phyloP scores from a whole-genome alignment of 176 grass and related monocot species.

The Phoenix dactylifera region DNA sequence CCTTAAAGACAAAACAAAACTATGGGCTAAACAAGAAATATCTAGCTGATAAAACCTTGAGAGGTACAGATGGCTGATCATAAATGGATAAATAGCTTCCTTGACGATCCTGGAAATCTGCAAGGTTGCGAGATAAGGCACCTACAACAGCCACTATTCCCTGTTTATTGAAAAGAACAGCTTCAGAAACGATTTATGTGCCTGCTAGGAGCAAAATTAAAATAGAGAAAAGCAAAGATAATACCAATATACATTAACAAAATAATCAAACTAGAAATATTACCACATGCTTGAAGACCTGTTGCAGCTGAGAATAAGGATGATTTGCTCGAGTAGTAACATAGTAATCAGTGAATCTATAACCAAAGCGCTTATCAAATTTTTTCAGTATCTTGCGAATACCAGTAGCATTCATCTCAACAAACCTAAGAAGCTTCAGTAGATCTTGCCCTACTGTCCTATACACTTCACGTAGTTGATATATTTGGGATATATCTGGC shows the following conservation, averaged over 20 bases:
- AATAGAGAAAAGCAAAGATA: too few species aligned
- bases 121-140: constrained; percentile 76
- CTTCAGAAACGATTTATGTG: too few species aligned
- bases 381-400: constrained; percentile 94
- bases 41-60: constrained; percentile 38
- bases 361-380: constrained; percentile 78
- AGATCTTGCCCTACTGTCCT: constrained; percentile 63
- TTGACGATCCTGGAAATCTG: constrained; percentile 63
- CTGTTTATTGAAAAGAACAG: constrained; percentile 26
- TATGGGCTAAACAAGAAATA: too few species aligned
- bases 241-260: neutral
- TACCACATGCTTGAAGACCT: constrained; percentile 99
- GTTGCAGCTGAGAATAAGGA: constrained; percentile 88
- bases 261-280: constrained; percentile 2
- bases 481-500: constrained; percentile 36
- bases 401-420: constrained; percentile 88
- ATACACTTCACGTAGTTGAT: constrained; percentile 52
- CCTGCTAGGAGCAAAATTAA: too few species aligned
- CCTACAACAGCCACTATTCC: constrained; percentile 90
- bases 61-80: constrained; percentile 58
- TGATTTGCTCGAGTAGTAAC: constrained; percentile 77
- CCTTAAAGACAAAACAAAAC: too few species aligned
- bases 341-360: constrained; percentile 85
- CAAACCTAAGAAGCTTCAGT: constrained; percentile 77
- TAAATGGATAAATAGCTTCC: constrained; percentile 74